phyloP scores from a whole-genome alignment of 2,329 filamentous ascomycete species.

The Aspergillus tamarii region DNA sequence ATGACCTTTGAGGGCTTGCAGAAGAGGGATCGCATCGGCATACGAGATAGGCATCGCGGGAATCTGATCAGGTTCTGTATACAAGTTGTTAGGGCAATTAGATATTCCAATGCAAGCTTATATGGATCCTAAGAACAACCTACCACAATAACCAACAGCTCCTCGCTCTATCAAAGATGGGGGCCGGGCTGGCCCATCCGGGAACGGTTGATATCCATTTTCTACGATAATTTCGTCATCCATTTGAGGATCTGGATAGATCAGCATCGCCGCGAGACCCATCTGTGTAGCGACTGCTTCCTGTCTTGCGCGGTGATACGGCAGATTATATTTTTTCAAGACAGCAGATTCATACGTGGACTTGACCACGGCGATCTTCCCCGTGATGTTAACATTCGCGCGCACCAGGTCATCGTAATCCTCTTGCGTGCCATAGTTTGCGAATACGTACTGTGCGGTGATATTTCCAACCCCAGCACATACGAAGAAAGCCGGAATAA shows the following conservation, averaged over 20 bases:
- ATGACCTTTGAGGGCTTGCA: slow-evolving; percentile 35
- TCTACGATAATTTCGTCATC: background rate
- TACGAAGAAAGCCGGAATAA: background rate
- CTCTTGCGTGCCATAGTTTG: background rate
- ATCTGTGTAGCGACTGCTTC: background rate
- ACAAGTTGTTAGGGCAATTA: background rate
- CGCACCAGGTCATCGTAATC: background rate
- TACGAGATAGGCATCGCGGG: background rate
- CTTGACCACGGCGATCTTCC: background rate
- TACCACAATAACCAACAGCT: background rate
- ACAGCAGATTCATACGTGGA: background rate
- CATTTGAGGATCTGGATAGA: background rate
- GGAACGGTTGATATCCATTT: background rate
- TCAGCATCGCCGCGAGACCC: background rate
- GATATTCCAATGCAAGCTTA: background rate
- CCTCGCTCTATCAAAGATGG: background rate
- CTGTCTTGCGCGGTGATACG: background rate
- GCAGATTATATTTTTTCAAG: background rate
- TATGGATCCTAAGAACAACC: background rate
- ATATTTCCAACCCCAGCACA: background rate
- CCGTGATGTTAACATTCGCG: background rate
- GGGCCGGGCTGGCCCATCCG: background rate
- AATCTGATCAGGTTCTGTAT: background rate
- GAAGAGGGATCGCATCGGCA: slow-evolving; percentile 22
- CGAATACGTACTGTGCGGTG: background rate